Evolutionary conservation across 805 yeast genomes (phyloP).

Genomic region (Sporopachydermia lactativora): DNA sequence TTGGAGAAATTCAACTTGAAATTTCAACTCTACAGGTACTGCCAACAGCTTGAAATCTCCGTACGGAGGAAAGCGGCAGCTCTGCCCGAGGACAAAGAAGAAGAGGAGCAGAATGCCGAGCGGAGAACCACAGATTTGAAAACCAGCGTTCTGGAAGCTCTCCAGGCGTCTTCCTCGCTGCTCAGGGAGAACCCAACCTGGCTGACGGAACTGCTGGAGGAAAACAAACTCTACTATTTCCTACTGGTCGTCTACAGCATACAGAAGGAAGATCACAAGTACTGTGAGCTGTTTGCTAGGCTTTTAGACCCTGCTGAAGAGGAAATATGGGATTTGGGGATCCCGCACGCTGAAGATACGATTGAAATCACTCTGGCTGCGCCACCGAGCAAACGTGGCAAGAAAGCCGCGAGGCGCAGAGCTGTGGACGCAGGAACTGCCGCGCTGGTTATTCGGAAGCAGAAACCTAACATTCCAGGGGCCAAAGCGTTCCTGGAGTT

Average conservation of each 20-base stretch:
- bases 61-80: neutral
- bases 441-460: neutral
- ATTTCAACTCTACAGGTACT: neutral
- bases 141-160: neutral
- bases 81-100: neutral
- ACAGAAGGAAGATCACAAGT: neutral
- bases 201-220: neutral
- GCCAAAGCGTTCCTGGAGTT: neutral
- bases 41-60: neutral
- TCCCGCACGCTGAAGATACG: neutral
- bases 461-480: neutral
- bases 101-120: too few relatives aligned
- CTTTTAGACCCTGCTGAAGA: neutral
- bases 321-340: neutral
- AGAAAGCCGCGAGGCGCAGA: slow-evolving; percentile 9
- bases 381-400: slow-evolving; percentile 12
- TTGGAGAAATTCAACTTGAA: neutral
- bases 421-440: slow-evolving; percentile 4
- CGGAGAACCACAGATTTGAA: too few relatives aligned
- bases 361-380: neutral
- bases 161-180: neutral
- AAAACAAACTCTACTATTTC: neutral
- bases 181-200: neutral
- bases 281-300: neutral
- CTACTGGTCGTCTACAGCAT: neutral